These are phyloP conservation scores for Pholiota molesta DNA, from an alignment of 768 basidiomycete genomes.

Conservation along the genomic window DNA sequence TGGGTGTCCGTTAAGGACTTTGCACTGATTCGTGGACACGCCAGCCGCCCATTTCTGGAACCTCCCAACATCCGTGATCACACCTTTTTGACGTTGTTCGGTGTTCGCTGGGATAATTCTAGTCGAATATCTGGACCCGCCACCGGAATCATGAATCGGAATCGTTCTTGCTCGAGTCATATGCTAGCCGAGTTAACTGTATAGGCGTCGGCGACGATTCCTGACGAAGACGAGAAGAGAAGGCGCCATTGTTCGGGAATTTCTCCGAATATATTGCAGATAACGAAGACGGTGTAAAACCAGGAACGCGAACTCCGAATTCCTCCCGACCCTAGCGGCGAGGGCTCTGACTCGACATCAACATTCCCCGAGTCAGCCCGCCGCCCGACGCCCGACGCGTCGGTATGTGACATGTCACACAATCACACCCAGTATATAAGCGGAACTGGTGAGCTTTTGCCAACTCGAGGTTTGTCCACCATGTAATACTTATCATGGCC, in stretches of 20 bases:
- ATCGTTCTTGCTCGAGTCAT: background rate
- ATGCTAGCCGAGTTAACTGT: background rate
- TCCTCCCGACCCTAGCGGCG: background rate
- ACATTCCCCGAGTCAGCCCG: background rate
- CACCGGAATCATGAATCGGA: background rate
- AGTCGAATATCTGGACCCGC: background rate
- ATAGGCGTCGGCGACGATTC: background rate
- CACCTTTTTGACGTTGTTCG: background rate
- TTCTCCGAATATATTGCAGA: background rate
- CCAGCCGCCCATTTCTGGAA: no score
- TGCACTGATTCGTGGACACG: no score
- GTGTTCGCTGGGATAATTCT: background rate
- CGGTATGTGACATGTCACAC: background rate
- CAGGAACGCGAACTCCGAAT: no score
- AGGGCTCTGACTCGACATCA: background rate
- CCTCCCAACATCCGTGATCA: no score
- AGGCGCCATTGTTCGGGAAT: background rate
- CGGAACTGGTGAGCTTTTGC: background rate
- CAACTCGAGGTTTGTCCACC: background rate
- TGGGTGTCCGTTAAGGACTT: no score
- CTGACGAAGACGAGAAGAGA: background rate
- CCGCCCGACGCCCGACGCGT: background rate
- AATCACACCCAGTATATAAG: background rate
- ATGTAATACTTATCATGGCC: background rate
- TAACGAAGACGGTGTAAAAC: no score